Evolutionary conservation across 495 filamentous ascomycete species (phyloP).

Genomic region (Polyplosphaeria fusca): DNA sequence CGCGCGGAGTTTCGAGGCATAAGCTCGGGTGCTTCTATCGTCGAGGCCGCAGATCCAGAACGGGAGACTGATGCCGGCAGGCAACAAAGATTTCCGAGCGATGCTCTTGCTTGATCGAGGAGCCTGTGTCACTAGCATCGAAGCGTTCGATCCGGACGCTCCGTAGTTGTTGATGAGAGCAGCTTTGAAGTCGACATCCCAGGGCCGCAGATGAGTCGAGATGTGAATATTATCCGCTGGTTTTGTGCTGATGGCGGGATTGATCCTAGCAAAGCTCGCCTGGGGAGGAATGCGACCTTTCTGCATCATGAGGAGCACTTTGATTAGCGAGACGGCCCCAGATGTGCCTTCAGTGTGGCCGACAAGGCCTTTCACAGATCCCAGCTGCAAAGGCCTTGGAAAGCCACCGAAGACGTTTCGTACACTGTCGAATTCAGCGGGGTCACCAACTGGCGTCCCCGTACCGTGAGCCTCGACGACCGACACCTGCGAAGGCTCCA

Average conservation of each 20-base stretch:
- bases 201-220: constrained; percentile 12
- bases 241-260: neutral
- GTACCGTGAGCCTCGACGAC: constrained; percentile 21
- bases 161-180: constrained; percentile 22
- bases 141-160: constrained; percentile 12
- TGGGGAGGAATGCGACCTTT: constrained; percentile 8
- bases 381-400: neutral
- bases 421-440: constrained; percentile 8
- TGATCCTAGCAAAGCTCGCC: constrained; percentile 2
- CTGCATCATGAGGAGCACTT: constrained; percentile 50
- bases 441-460: constrained; percentile 20
- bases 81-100: neutral
- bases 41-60: constrained; percentile 1
- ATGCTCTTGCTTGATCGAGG: neutral
- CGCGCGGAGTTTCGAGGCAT: neutral
- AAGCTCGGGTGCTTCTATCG: neutral
- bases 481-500: constrained; percentile 27
- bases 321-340: constrained; percentile 44
- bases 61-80: too few relatives aligned
- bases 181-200: constrained; percentile 2
- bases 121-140: constrained; percentile 5
- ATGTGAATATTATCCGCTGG: constrained; percentile 1
- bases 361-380: constrained; percentile 40
- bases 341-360: constrained; percentile 38
- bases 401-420: constrained; percentile 2